Conservation (phyloP, 176 grass and related monocot species). For the Pharus latifolius region DNA sequence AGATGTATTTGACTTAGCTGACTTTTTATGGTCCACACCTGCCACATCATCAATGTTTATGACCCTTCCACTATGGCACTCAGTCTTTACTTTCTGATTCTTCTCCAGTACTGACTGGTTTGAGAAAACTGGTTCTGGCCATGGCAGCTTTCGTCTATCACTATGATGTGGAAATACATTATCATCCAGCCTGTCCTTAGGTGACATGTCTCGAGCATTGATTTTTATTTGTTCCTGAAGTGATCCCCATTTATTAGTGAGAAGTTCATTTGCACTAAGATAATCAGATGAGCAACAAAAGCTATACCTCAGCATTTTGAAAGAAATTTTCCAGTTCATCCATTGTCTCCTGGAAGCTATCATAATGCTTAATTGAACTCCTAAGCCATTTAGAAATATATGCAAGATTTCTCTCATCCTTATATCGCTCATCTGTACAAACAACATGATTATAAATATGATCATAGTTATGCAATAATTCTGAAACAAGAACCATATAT, state of each 20-base stretch:
- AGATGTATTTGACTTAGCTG: conserved; percentile 9
- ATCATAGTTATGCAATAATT: conserved; percentile 21
- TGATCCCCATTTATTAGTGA: conserved; percentile 6
- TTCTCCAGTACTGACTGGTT: conserved; percentile 22
- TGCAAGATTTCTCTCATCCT: conserved; percentile 56
- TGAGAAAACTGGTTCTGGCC: conserved; percentile 28
- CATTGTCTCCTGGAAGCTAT: conserved; percentile 63
- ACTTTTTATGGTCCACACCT: conserved; percentile 1
- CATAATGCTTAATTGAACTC: conserved; percentile 62
- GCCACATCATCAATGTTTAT: conserved; percentile 5
- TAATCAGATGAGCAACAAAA: conserved; percentile 1
- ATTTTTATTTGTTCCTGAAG: conserved; percentile 44
- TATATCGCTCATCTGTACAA: conserved; percentile 74
- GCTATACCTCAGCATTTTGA: conserved; percentile 64
- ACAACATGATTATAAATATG: conserved; percentile 6
- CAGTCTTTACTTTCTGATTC: conserved; percentile 37
- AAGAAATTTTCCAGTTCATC: conserved; percentile 52
- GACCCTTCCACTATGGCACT: not conserved
- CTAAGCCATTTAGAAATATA: conserved; percentile 94
- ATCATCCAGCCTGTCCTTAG: conserved; percentile 15
- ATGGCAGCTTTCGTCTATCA: conserved; percentile 37
- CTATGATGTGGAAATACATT: conserved; percentile 17
- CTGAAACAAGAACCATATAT: not conserved
- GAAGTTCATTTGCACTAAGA: not conserved
- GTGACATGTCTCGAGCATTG: conserved; percentile 16